Evolutionary conservation across 1,284 basidiomycete genomes (phyloP), one percentile per base, ranked within the genome.

Genomic region (Trichosporon sp.): DNA sequence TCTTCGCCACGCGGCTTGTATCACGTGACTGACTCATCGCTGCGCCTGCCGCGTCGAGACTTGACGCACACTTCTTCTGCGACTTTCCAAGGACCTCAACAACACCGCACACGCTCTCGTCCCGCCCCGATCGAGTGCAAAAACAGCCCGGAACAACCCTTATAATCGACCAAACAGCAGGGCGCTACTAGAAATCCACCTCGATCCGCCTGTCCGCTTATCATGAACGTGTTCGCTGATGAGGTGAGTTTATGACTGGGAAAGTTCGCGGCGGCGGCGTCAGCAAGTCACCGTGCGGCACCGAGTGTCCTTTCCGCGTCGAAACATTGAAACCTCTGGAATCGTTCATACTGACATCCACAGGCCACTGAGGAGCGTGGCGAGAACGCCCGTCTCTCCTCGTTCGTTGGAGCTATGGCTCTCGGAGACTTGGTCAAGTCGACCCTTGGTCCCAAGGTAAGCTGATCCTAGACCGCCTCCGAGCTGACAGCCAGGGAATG

Each of bases 361-460:
- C 73, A 95, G 90, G 94, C 94, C 36, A 95, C 93, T 23, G 93
- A 97, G 81, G 95, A 98, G 83, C 91, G 93, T 77, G 93, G 92
- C n/a, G 95, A 98, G 83, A 95, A 95, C 85, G 93, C 95, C 71
- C 93, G 96, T 82, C 88, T 99, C 72, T 94, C 94, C 4, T 96
- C 94, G 3, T 99, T 99, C 80, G 92, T 99, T 65, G 96, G 95
- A 37, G 95, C 95, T 1, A 87, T 96, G 69, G 96, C 95, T 0
- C 85, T 99, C 40, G 95, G 95, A 60, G 95, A 99, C 82, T 88
- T 99, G 68, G 94, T 99, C 78, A 99, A 98, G 83, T 95, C 93
- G 4, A 99, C 96, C 16, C 86, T 99, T 7, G 95, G 95, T 13
- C 96, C 95, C 40, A 99, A 99, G 82, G 93, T 91, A 63, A 60